Percentiles rank a stretch among this genome's conserved stretches.
Evolutionary conservation across 2,329 filamentous ascomycete species (phyloP).

Genomic region (Aureobasidium melanogenum): DNA sequence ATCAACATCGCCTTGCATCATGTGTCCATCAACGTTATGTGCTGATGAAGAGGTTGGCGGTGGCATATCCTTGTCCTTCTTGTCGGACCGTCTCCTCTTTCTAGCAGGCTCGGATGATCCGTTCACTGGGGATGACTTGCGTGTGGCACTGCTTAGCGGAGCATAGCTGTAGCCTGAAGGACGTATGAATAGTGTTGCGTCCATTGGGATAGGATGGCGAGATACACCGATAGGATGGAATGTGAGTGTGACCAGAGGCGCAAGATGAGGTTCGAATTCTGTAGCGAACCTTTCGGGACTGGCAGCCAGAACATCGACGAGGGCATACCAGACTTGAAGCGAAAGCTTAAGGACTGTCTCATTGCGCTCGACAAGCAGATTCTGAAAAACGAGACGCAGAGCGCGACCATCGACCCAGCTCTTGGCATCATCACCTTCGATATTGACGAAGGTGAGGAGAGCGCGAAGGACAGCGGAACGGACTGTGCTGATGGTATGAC

Average conservation of each 20-base stretch:
- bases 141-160: constrained; percentile 31
- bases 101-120: constrained; percentile 57
- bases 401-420: constrained; percentile 91
- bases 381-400: constrained; percentile 84
- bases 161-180: constrained; percentile 83
- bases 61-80: constrained; percentile 59
- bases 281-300: constrained; percentile 56
- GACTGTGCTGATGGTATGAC: constrained; percentile 94
- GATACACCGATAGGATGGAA: constrained; percentile 88
- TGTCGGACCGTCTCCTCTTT: constrained; percentile 76
- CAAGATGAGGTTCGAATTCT: constrained; percentile 67
- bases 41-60: constrained; percentile 45
- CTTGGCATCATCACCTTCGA: constrained; percentile 69
- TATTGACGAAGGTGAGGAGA: constrained; percentile 81
- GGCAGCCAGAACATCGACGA: constrained; percentile 58
- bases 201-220: constrained; percentile 86
- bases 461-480: constrained; percentile 88
- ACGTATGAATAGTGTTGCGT: constrained; percentile 78
- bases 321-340: constrained; percentile 74
- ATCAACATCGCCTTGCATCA: constrained; percentile 95
- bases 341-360: constrained; percentile 73
- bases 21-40: constrained; percentile 94
- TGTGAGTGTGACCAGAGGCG: constrained; percentile 73
- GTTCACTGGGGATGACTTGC: constrained; percentile 36
- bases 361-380: constrained; percentile 87